Percentiles rank a stretch among this genome's conserved stretches.
These are phyloP conservation scores for Trichoderma sp. DNA, from an alignment of 2,329 filamentous ascomycete genomes.

Conservation along the genomic window DNA sequence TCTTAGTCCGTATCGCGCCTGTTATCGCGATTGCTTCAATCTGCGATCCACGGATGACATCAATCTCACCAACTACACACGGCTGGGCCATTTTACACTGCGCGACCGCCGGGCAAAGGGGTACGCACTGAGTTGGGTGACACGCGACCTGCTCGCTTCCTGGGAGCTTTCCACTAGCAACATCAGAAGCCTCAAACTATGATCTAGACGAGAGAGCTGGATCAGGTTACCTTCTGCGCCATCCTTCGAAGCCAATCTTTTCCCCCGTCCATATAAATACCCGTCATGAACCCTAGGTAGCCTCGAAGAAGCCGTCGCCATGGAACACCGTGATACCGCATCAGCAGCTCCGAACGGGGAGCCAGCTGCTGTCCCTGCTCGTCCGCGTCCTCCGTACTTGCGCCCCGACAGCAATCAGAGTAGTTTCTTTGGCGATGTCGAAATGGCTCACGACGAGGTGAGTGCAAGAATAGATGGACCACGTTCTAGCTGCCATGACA, in stretches of 20 bases:
- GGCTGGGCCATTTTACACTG: background rate
- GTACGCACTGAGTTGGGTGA: background rate
- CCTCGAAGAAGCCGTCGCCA: conserved; percentile 2
- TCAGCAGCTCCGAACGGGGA: conserved; percentile 32
- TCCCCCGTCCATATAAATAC: background rate
- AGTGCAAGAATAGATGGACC: conserved; percentile 11
- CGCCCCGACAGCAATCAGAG: conserved; percentile 70
- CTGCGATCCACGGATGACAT: background rate
- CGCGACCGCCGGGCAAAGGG: background rate
- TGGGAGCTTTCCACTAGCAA: background rate
- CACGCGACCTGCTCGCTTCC: background rate
- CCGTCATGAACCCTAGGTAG: conserved; percentile 21
- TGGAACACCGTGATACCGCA: conserved; percentile 36
- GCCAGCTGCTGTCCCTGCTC: conserved; percentile 33
- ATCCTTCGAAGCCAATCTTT: background rate
- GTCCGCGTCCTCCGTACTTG: conserved; percentile 51
- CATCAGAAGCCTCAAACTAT: conserved; percentile 2
- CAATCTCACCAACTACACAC: background rate
- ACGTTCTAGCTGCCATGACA: conserved; percentile 8
- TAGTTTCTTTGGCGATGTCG: conserved; percentile 87
- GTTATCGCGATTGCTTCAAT: conserved; percentile 10
- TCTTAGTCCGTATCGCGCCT: background rate
- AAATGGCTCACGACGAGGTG: conserved; percentile 97
- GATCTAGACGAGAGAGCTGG: background rate
- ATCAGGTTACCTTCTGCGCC: conserved; percentile 6